These are phyloP conservation scores for Scheffersomyces quercinus DNA, from an alignment of 1,139 yeast genomes.

Conservation along the genomic window DNA sequence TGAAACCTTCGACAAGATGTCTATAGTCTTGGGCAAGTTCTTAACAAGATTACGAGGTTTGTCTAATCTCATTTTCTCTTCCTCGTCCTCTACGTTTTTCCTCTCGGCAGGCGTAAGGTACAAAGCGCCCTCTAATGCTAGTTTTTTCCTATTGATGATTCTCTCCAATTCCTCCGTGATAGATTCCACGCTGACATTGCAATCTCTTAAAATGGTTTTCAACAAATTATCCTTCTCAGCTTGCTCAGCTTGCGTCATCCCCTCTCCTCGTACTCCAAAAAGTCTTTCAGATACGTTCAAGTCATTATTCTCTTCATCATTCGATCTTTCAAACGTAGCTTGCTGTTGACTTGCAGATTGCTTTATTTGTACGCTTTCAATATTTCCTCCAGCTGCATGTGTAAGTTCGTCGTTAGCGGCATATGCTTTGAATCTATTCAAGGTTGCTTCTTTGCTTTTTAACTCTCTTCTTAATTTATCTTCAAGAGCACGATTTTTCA, in stretches of 20 bases:
- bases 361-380: constrained; percentile 15
- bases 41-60: constrained; percentile 56
- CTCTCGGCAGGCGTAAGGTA: constrained; percentile 27
- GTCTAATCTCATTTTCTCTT: constrained; percentile 30
- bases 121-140: constrained; percentile 17
- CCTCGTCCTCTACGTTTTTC: constrained; percentile 16
- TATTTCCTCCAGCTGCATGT: constrained; percentile 1
- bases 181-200: constrained; percentile 25
- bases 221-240: constrained; percentile 11
- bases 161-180: constrained; percentile 20
- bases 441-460: constrained; percentile 32
- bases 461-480: constrained; percentile 22
- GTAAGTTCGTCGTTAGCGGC: not conserved
- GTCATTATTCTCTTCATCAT: too few species aligned
- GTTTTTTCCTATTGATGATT: constrained; percentile 24
- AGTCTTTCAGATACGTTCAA: not conserved
- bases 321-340: too few species aligned
- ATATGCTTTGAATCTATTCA: constrained; percentile 23
- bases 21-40: constrained; percentile 55
- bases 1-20: constrained; percentile 51
- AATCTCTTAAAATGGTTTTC: constrained; percentile 23
- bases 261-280: not conserved
- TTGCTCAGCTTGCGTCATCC: constrained; percentile 4
- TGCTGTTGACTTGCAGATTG: constrained; percentile 6
- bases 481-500: constrained; percentile 44